Base-by-base conservation (phyloP, 2,329 filamentous ascomycete genomes). In the Stemphylium vesicarium region DNA sequence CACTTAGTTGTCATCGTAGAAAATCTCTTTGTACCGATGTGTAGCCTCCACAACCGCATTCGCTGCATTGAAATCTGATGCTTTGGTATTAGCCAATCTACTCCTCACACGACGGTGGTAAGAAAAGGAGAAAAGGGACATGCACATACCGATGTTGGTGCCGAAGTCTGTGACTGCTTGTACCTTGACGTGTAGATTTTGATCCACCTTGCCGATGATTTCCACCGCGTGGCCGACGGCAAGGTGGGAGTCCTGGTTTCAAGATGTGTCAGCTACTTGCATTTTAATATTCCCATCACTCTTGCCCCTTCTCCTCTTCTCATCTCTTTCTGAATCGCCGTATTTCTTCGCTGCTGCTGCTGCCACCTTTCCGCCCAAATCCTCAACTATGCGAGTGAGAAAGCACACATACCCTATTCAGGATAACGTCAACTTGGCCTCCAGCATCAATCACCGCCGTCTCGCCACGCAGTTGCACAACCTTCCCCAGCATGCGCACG, bases 401-500 rank as follows among this genome's bases (percentile, higher is more conserved):
- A 47, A 7, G 9, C 1, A 12, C 11, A 26, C 83, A 57, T 79
- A 92, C 90, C 45, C 88, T 82, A 72, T 91, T 92, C 62, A 98
- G 75, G 15, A 89, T 79, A 2, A 92, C 81, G 0, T 87, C 90
- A 22, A 97, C 85, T 18, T 86, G 84, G 0, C 94, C 94, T 2
- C 81, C 88, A 5, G 91, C 88, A 53, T 96, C 92, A 26, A 98
- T 84, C 5, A 87, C 86, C 0, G 92, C 94, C 45, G 85, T 84
- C 47, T 95, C 90, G 63, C 93, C 93, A 46, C 88, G 88, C 20
- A 98, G 82, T 68, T 95, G 88, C 4, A 85, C 84, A 41, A 98
- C 92, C 68, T 89, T 92, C 68, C 95, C 95, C 4, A 96, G 83
- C 50, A 98, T 82, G 66, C 92, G 92, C 59, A 98, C 90, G 59